These are phyloP conservation scores for Verticillium nonalfalfae DNA, from an alignment of 2,329 filamentous ascomycete genomes.

Conservation along the genomic window DNA sequence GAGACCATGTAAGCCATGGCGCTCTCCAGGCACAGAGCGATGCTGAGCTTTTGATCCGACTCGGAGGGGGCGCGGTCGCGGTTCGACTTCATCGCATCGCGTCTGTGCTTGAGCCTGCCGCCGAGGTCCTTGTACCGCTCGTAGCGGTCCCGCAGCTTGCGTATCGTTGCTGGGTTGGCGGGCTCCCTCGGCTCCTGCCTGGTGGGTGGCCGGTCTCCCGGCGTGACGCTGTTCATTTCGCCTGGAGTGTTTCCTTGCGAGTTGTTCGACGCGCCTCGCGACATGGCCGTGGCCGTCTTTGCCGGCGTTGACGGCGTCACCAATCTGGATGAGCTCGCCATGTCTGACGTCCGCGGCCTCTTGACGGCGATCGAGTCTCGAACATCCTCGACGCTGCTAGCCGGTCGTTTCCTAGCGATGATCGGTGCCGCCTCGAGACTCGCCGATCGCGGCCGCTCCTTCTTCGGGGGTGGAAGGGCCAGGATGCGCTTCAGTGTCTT, in stretches of 20 bases:
- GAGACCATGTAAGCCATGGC: constrained; percentile 46
- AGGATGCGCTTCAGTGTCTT: constrained; percentile 40
- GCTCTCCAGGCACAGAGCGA: constrained; percentile 40
- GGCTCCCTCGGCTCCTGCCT: constrained; percentile 10
- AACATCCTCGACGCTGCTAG: constrained; percentile 24
- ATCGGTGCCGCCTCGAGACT: constrained; percentile 31
- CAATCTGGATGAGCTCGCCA: constrained; percentile 23
- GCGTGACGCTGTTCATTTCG: constrained; percentile 33
- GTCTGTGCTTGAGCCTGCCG: constrained; percentile 46
- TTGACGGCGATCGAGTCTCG: constrained; percentile 31
- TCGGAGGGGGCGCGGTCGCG: constrained; percentile 13
- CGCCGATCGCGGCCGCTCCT: constrained; percentile 27
- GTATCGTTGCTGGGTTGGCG: constrained; percentile 19
- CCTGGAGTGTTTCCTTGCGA: constrained; percentile 47
- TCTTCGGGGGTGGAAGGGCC: constrained; percentile 32
- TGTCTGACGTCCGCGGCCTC: constrained; percentile 36
- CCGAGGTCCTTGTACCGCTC: constrained; percentile 33
- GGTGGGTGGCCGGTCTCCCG: constrained; percentile 26
- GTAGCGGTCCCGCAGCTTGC: constrained; percentile 26
- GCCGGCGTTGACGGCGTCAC: constrained; percentile 43
- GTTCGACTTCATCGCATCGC: constrained; percentile 31
- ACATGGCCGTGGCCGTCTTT: constrained; percentile 43
- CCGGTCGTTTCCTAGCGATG: constrained; percentile 43
- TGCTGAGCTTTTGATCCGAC: constrained; percentile 31
- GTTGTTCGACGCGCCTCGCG: constrained; percentile 45